Base-by-base conservation (phyloP, 768 basidiomycete genomes). In the Kwoniella botswanensis region DNA sequence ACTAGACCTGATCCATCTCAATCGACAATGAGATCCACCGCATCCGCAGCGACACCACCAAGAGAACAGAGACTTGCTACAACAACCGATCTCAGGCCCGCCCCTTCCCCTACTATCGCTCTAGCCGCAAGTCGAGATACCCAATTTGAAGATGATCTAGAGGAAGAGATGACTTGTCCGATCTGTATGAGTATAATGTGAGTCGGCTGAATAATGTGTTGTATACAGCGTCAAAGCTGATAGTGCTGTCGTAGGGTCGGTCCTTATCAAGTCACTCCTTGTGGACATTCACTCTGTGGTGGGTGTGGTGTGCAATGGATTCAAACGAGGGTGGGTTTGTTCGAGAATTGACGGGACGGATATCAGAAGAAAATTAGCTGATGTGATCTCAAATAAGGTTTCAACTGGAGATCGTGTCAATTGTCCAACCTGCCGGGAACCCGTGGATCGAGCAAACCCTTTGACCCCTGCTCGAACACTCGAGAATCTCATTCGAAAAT, bases 261-360 rank as follows among this genome's bases (percentile, higher is more conserved):
- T 54, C 71, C 71, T 2, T 65, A 71, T 35, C 71, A 71, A 44
- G n/a, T 71, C 60, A 50, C 58, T 26, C 71, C 71, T 1, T 71
- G 71, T 57, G 71, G 71, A 18, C 71, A 71, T 63, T 52, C 63
- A 1, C 12, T 67, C 29, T 71, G 71, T 52, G 71, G 71, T 24
- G 62, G 26, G 13, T 71, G 71, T 44, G 71, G 53, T 41, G 60
- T 67, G 2, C 60, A 65, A n/a, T 71, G 71, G 71, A 64, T 71
- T 41, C 26, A 29, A n/a, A 64, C 50, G 17, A 53, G 65, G 42
- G 71, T 67, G 60, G 58, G 71, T 71, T 6, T 44, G 24, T 5
- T 44, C 46, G 24, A 11, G 7, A 46, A 29, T 7, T n/a, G 26
- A 65, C 35, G 6, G 35, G 35, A 6, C 35, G 18, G 4, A 2